Base-by-base conservation (phyloP, 805 yeast genomes). In the Monosporozyma aerobia region DNA sequence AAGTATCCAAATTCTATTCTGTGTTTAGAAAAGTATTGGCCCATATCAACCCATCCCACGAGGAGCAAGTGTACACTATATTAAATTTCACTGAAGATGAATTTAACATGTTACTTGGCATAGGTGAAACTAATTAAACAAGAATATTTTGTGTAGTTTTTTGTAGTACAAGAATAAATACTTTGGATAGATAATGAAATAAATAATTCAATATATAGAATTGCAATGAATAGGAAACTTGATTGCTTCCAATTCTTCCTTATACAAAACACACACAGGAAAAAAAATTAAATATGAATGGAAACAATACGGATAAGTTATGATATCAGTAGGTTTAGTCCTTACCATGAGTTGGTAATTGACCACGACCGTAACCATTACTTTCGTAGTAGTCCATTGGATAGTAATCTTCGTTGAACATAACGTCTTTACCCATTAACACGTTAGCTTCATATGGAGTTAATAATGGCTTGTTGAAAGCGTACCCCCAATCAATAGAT, bases 401-500 rank as follows among this genome's bases (percentile, higher is more conserved):
- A 64, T 94, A 94, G 53, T 76, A 82, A 1, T 73, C 73, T 43
- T 77, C 78, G 47, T 69, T 72, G 80, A 94, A 87, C 69, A 73
- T 76, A 39, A 71, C 71, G 62, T 90, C 97, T 47, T 82, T 77
- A 7, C 80, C 85, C 59, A 94, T 68, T 77, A 90, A 78, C 5
- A 90, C 96, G 88, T 87, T 89, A 0, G 97, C 89, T 65, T 94
- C 99, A 65, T 94, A 94, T 0, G 99, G 99, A 0, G 99, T 92
- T 53, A 94, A 70, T 44, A 94, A 71, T 0, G 99, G 99, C 63
- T 86, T 87, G 54, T 82, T 82, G 64, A 94, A 94, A 0, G 99
- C 99, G 67, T 94, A 94, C 0, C 99, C 99, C 99, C 99, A 94
- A 68, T 94, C 99, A 44, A 94, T 92, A 1, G 96, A 88, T 47